Percentiles rank a stretch among this genome's conserved stretches.
Conservation (phyloP, 2,329 filamentous ascomycete genomes). For the Diplodia scrobiculata region DNA sequence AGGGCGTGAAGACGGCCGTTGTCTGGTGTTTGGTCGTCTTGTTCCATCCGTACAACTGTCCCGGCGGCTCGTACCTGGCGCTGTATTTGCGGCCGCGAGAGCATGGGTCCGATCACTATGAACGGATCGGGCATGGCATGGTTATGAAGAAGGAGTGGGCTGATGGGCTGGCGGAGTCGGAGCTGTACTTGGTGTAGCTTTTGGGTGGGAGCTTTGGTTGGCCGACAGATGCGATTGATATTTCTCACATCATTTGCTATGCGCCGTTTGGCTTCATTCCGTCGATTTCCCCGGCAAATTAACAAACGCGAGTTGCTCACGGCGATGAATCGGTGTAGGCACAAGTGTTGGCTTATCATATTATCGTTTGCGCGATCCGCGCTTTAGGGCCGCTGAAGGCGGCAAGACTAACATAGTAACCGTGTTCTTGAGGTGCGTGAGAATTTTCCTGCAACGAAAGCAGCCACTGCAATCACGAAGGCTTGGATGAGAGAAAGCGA, state of each 20-base stretch:
- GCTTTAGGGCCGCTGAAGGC: too few species aligned
- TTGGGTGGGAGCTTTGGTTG: neutral
- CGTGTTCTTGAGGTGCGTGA: neutral
- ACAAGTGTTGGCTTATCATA: too few species aligned
- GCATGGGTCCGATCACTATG: neutral
- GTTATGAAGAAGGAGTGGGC: neutral
- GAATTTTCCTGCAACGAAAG: neutral
- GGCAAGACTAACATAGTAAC: neutral
- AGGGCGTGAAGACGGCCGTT: neutral
- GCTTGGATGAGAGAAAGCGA: neutral
- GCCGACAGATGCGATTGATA: too few species aligned
- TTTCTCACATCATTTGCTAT: too few species aligned
- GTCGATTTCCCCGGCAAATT: too few species aligned
- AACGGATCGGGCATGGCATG: neutral
- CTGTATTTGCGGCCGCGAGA: neutral
- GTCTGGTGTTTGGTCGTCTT: slow-evolving; percentile 2
- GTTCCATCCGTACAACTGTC: slow-evolving; percentile 4
- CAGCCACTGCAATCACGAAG: neutral
- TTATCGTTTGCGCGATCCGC: too few species aligned
- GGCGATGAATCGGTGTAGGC: too few species aligned
- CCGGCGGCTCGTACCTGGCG: neutral
- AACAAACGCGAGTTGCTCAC: too few species aligned
- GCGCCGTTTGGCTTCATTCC: too few species aligned
- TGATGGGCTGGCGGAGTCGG: neutral
- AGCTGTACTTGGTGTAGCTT: neutral